phyloP scores from a whole-genome alignment of 306 rosid genomes.

The Aeschynomene evenia region DNA sequence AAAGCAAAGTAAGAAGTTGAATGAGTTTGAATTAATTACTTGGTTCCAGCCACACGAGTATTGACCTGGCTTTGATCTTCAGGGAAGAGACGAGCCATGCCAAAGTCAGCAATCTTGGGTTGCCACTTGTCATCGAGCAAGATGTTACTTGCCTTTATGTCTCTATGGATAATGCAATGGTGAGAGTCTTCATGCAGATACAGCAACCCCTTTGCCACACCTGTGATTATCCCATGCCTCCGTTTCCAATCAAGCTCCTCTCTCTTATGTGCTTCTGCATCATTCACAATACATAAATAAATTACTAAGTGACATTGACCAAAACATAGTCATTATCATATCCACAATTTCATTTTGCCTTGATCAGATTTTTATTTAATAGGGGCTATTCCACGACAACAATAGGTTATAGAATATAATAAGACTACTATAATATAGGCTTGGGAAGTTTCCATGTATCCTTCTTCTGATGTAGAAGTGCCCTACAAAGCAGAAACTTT shows the following conservation, averaged over 20 bases:
- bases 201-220: conserved; percentile 80
- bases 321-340: neutral
- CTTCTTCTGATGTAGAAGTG: neutral
- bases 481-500: neutral
- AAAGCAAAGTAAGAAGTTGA: neutral
- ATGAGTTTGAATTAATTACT: conserved; percentile 56
- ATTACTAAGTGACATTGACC: too few relatives aligned
- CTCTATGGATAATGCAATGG: conserved; percentile 81
- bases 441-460: conserved; percentile 10
- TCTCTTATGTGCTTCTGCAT: conserved; percentile 54
- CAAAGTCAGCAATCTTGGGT: conserved; percentile 96
- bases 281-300: too few relatives aligned
- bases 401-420: neutral
- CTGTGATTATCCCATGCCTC: conserved; percentile 68
- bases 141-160: conserved; percentile 89
- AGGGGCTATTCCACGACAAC: neutral
- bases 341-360: neutral
- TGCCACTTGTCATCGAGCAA: conserved; percentile 88
- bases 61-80: conserved; percentile 90
- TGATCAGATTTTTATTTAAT: too few relatives aligned
- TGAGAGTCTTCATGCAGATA: conserved; percentile 96
- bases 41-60: conserved; percentile 96
- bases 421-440: neutral
- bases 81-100: conserved; percentile 98
- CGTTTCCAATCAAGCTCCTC: conserved; percentile 83